Evolutionary conservation across 2,329 filamentous ascomycete species (phyloP), one percentile per base, ranked within the genome.

Genomic region (Penicillium sp.): DNA sequence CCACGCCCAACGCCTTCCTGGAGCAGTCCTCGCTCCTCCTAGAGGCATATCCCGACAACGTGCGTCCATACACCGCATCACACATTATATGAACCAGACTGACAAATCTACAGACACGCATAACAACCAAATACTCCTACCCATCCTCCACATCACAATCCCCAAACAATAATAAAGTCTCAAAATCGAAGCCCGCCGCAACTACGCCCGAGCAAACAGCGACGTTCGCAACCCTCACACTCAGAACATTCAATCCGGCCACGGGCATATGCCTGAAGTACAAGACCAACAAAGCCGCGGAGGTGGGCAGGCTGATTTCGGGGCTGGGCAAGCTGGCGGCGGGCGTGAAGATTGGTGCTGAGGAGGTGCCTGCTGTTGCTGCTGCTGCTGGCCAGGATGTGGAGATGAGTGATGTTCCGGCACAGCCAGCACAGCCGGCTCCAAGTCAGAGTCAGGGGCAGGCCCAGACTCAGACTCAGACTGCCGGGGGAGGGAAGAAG

Each of bases 71-170:
- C 18, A 56, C 50, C n/a, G 2, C 12, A 3, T 20, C 12, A 42
- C 20, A 20, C n/a, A n/a, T 11, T 40, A n/a, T 3, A 3, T 42
- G 45, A 28, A 5, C 52, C 56, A 57, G 46, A 48, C 47, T 58
- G 48, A 35, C 60, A 57, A 47, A 20, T 23, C 21, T 56, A 26
- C 67, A 97, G 92, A 92, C 93, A 48, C 84, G 86, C 68, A 90
- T 97, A 77, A 95, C 91, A 64, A 96, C 92, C 62, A 91, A 89
- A 80, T 99, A 97, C 84, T 87, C 85, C 70, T 85, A 93, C 71
- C 69, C 72, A 14, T 43, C 61, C 62, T 64, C 65, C 59, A 63
- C 60, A 61, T 65, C 51, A 59, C 63, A 59, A 57, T 70, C 50
- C 62, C 72, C 58, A 64, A 70, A 58, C 64, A 53, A 55, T 46